Conservation (phyloP, 371 early-diverging fungal species). For the Mucor indicus region DNA sequence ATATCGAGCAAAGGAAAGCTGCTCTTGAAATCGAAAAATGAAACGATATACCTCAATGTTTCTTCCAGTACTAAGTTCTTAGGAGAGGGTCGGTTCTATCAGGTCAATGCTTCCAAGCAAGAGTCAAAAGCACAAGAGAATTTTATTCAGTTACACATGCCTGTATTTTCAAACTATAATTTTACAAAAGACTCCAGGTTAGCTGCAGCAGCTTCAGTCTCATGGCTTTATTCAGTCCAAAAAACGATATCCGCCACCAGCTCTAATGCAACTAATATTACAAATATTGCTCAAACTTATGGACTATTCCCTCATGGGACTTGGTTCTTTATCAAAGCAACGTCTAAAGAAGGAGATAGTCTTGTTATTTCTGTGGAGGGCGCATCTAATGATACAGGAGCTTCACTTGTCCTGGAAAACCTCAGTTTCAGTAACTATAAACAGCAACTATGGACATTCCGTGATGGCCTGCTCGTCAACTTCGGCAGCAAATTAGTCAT, state of each 20-base stretch:
- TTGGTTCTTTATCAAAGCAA: slow-evolving; percentile 41
- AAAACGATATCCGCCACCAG: slow-evolving; percentile 12
- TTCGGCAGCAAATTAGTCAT: slow-evolving; percentile 50
- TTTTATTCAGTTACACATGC: slow-evolving; percentile 30
- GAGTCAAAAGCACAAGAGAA: not conserved
- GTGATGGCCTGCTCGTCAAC: slow-evolving; percentile 49
- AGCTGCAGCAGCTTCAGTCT: slow-evolving; percentile 19
- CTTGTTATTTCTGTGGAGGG: slow-evolving; percentile 30
- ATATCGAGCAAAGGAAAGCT: slow-evolving; percentile 25
- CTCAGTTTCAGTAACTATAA: slow-evolving; percentile 33
- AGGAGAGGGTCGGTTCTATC: not conserved
- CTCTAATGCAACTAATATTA: slow-evolving; percentile 1
- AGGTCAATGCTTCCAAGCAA: slow-evolving; percentile 1
- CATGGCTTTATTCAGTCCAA: slow-evolving; percentile 23
- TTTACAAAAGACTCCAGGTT: slow-evolving; percentile 22
- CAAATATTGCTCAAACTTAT: slow-evolving; percentile 6
- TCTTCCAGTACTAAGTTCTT: not conserved
- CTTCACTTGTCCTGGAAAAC: slow-evolving; percentile 18
- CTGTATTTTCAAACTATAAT: slow-evolving; percentile 23
- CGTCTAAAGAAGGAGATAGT: slow-evolving; percentile 14
- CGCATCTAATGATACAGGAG: slow-evolving; percentile 8
- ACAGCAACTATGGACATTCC: slow-evolving; percentile 52
- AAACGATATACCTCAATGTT: slow-evolving; percentile 23
- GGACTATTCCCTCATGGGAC: slow-evolving; percentile 36
- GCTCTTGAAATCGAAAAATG: slow-evolving; percentile 15